Evolutionary conservation across 192 early-diverging fungal species (phyloP), one percentile per base, ranked within the genome.

Genomic region (Coemansia sp.): DNA sequence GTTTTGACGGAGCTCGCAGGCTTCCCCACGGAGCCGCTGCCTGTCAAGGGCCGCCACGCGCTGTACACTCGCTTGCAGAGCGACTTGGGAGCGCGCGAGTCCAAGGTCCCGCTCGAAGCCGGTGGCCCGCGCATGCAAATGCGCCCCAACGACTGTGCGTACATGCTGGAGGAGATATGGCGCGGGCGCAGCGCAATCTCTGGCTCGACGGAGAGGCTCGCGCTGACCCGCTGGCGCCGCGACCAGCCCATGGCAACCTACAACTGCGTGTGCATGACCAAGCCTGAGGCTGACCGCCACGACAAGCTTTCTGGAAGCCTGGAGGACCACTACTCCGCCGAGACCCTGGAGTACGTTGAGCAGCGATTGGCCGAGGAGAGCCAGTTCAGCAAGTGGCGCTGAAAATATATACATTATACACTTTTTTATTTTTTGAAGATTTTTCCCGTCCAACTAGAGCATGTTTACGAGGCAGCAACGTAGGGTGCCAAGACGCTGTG

Each of bases 161-260:
- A 94, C 71, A 86, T 95, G 35, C 85, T 95, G 41, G 96, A 98
- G 64, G 94, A 97, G 70, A 88, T 96, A 45, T 98, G 93, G 88
- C 83, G 87, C 29, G 92, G 93, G 12, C 85, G 88, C 58, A 92
- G 91, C 65, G 89, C 87, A 1, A 32, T 97, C 7, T 94, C 94
- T 1, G 89, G 91, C 6, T 73, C 87, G 2, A 86, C 77, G 31
- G 91, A 94, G 43, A 92, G 91, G 65, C 76, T 92, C 7, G 80
- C 90, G 0, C 73, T 98, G 8, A 84, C 84, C 2, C 84, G 94
- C 39, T 99, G 97, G 97, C 83, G 93, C 51, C 73, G 76, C 9
- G 65, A 76, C 9, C 73, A 87, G 59, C 94, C 93, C 10, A 82
- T 91, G 56, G 64, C 76, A 5, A 80, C 89, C 9, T 74, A 86